phyloP scores from a whole-genome alignment of 495 filamentous ascomycete species.

The Achaetomiella virescens region DNA sequence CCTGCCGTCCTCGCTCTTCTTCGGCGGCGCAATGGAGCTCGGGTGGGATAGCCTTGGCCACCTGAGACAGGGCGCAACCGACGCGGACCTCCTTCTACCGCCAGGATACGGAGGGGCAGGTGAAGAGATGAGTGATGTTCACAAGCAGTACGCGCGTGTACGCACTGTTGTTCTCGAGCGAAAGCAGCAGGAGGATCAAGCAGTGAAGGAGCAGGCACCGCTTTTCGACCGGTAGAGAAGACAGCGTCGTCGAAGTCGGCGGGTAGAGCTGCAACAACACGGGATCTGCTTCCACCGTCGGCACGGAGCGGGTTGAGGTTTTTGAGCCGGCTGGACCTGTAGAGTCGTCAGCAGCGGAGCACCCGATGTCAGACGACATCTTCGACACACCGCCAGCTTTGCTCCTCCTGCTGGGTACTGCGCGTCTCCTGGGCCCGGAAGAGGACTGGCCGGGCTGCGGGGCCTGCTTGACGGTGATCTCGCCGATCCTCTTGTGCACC shows the following conservation, averaged over 20 bases:
- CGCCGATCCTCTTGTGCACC: slow-evolving; percentile 33
- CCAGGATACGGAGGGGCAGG: slow-evolving; percentile 57
- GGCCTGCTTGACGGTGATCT: slow-evolving; percentile 33
- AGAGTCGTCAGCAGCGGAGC: slow-evolving; percentile 5
- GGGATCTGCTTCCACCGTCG: slow-evolving; percentile 32
- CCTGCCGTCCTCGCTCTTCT: slow-evolving; percentile 62
- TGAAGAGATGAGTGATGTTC: slow-evolving; percentile 61
- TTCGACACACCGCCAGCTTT: slow-evolving; percentile 8
- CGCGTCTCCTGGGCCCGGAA: slow-evolving; percentile 5
- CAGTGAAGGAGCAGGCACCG: slow-evolving; percentile 47
- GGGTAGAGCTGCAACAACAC: slow-evolving; percentile 39
- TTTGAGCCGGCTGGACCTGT: slow-evolving; percentile 21
- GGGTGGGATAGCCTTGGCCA: slow-evolving; percentile 61
- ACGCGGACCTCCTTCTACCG: slow-evolving; percentile 69
- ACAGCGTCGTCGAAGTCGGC: slow-evolving; percentile 39
- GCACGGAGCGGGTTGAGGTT: not conserved
- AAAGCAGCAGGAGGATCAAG: slow-evolving; percentile 67
- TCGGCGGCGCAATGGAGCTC: slow-evolving; percentile 61
- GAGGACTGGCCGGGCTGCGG: slow-evolving; percentile 10
- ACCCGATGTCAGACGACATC: not conserved
- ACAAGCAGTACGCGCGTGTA: slow-evolving; percentile 71
- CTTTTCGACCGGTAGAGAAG: slow-evolving; percentile 38
- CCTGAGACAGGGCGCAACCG: slow-evolving; percentile 65
- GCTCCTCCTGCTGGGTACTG: slow-evolving; percentile 10
- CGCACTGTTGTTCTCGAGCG: slow-evolving; percentile 72